Evolutionary conservation across 169 alveolate species (phyloP).

Genomic region (Eimeria falciformis): DNA sequence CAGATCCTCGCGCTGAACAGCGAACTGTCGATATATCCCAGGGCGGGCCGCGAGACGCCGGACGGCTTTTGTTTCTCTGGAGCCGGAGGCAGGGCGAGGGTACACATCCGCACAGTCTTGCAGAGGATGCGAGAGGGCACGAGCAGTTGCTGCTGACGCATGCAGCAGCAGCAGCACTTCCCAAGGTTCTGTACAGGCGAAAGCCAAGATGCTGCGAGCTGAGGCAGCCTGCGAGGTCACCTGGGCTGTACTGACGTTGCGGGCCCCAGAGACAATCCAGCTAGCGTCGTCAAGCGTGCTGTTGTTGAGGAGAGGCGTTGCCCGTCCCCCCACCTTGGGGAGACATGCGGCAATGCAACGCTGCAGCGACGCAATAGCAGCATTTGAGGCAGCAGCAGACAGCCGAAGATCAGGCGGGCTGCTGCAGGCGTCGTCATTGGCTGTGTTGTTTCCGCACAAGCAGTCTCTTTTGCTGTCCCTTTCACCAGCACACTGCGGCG

Average conservation of each 20-base stretch:
- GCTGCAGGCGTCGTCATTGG: not conserved
- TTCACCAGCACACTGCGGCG: not conserved
- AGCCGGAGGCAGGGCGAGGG: not conserved
- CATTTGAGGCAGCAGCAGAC: not conserved
- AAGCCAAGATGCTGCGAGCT: conserved; percentile 28
- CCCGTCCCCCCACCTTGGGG: conserved; percentile 25
- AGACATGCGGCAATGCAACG: conserved; percentile 21
- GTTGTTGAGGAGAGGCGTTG: conserved; percentile 26
- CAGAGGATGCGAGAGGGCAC: not conserved
- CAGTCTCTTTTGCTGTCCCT: not conserved
- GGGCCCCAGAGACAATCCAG: conserved; percentile 47
- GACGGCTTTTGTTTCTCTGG: not conserved
- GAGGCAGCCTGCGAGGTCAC: conserved; percentile 31
- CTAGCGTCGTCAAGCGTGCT: conserved; percentile 29
- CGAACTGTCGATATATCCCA: not conserved
- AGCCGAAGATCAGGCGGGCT: not conserved
- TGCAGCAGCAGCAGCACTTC: conserved; percentile 54
- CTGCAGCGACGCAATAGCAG: conserved; percentile 6
- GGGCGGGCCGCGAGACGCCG: conserved; percentile 22
- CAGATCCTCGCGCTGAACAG: too few relatives aligned
- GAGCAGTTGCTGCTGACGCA: conserved; percentile 6
- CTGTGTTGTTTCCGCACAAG: too few relatives aligned
- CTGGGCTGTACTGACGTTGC: not conserved
- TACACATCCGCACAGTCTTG: not conserved
- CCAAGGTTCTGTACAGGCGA: conserved; percentile 53